These are phyloP conservation scores for Colletotrichum aenigma DNA, from an alignment of 2,329 filamentous ascomycete genomes.

Conservation along the genomic window DNA sequence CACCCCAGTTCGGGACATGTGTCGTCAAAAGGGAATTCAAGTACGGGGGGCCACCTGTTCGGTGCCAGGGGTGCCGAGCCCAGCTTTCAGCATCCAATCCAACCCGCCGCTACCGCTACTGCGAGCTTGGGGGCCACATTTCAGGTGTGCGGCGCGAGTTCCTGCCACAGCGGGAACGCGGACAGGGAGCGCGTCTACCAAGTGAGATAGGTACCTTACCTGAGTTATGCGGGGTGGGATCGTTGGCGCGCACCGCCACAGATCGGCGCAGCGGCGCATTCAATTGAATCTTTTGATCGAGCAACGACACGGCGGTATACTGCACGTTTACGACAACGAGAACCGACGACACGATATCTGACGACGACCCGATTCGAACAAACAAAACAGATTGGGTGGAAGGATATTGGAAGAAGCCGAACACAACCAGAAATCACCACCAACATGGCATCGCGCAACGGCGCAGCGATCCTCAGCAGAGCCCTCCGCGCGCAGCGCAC, in stretches of 20 bases:
- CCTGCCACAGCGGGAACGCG: slow-evolving; percentile 2
- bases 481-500: not conserved
- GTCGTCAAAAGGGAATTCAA: slow-evolving; percentile 21
- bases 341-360: not conserved
- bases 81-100: not conserved
- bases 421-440: not conserved
- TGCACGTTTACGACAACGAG: not conserved
- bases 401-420: not conserved
- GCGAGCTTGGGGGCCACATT: not conserved
- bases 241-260: slow-evolving; percentile 13
- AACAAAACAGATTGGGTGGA: not conserved
- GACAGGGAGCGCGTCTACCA: not conserved
- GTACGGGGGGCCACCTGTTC: slow-evolving; percentile 5
- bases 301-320: not conserved
- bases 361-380: not conserved
- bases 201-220: not conserved
- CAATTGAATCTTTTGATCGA: not conserved
- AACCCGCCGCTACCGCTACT: not conserved
- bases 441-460: slow-evolving; percentile 6
- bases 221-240: not conserved
- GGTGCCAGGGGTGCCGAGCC: slow-evolving; percentile 1
- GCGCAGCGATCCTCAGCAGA: not conserved
- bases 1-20: slow-evolving; percentile 22
- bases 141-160: not conserved
- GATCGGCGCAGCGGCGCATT: slow-evolving; percentile 6